These are phyloP conservation scores for Stephanocyclus meneghinianus DNA, from an alignment of 352 stramenopile genomes.

Conservation along the genomic window DNA sequence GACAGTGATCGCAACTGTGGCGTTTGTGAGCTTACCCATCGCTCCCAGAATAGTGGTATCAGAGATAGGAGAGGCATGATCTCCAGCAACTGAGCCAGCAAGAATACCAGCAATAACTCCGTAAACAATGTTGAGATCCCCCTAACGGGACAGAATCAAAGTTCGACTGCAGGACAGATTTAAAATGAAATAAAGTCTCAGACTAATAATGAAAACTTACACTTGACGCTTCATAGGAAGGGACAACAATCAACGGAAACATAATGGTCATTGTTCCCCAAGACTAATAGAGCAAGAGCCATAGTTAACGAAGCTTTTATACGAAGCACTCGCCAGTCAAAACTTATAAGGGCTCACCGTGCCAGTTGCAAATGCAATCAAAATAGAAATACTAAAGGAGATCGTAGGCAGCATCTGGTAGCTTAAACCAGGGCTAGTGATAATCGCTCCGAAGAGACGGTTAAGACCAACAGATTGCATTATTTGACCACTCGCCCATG, in stretches of 20 bases:
- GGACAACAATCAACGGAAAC: conserved; percentile 68
- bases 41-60: conserved; percentile 76
- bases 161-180: not conserved
- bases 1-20: too few species aligned
- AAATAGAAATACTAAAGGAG: conserved; percentile 65
- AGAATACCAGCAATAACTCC: conserved; percentile 61
- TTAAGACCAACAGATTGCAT: conserved; percentile 67
- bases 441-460: conserved; percentile 60
- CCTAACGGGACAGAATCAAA: conserved; percentile 8
- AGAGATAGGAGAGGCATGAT: conserved; percentile 76
- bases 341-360: conserved; percentile 16
- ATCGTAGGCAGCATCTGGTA: conserved; percentile 61
- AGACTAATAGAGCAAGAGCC: conserved; percentile 15
- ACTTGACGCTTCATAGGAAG: conserved; percentile 60
- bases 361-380: conserved; percentile 73
- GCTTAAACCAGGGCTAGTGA: conserved; percentile 29
- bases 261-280: conserved; percentile 81
- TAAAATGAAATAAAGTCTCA: not conserved
- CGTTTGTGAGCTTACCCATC: conserved; percentile 18
- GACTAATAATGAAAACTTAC: not conserved
- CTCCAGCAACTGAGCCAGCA: conserved; percentile 67
- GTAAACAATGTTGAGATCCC: conserved; percentile 64
- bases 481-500: conserved; percentile 69
- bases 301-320: not conserved
- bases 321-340: not conserved